Evolutionary conservation across 495 filamentous ascomycete species (phyloP).

Genomic region (Letharia columbiana): DNA sequence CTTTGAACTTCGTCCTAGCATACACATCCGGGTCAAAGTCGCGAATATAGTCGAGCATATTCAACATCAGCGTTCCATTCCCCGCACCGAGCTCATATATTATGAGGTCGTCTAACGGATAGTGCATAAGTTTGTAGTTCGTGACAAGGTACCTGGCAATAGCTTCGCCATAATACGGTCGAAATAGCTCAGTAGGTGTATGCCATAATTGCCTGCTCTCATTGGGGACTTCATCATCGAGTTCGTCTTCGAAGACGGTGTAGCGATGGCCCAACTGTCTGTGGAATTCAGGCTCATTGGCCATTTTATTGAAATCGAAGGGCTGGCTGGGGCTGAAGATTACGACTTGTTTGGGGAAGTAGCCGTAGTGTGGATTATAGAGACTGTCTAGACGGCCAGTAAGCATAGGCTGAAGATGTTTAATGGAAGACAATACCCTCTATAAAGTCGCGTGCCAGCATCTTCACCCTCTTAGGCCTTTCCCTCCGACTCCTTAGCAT

Average conservation of each 20-base stretch:
- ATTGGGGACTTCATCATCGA: constrained; percentile 63
- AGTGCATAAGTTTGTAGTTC: constrained; percentile 90
- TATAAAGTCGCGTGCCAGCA: constrained; percentile 94
- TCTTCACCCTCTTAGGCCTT: constrained; percentile 82
- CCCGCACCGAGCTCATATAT: constrained; percentile 99
- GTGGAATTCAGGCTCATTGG: constrained; percentile 79
- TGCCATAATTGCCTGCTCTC: constrained; percentile 92
- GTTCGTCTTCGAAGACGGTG: constrained; percentile 75
- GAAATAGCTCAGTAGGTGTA: constrained; percentile 94
- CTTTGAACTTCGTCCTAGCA: constrained; percentile 81
- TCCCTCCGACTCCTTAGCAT: constrained; percentile 61
- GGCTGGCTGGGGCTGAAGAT: constrained; percentile 90
- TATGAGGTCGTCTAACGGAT: constrained; percentile 92
- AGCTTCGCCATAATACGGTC: constrained; percentile 93
- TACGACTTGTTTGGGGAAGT: constrained; percentile 94
- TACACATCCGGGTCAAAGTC: constrained; percentile 85
- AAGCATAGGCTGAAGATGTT: constrained; percentile 2
- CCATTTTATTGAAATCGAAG: constrained; percentile 78
- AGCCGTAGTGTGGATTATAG: constrained; percentile 96
- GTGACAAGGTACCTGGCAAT: constrained; percentile 88
- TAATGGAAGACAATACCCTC: constrained; percentile 54
- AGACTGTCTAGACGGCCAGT: constrained; percentile 59
- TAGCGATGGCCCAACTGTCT: constrained; percentile 67
- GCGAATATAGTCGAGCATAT: constrained; percentile 94
- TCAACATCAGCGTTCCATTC: constrained; percentile 95